Evolutionary conservation across 192 early-diverging fungal species (phyloP).

Genomic region (Backusella parvicylindrica): DNA sequence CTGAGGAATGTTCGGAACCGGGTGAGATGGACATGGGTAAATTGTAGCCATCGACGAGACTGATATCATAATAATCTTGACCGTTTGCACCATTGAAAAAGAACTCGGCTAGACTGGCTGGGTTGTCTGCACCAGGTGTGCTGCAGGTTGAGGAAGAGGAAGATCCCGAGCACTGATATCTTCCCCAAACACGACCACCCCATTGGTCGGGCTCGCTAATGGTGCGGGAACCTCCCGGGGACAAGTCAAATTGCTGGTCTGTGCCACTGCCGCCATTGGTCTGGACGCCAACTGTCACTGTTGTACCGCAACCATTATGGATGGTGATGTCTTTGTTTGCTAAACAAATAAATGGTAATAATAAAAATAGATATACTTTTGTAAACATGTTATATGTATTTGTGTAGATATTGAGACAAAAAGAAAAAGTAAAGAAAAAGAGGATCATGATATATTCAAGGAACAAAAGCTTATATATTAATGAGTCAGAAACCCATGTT

Average conservation of each 20-base stretch:
- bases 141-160: not conserved
- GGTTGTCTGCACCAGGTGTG: constrained; percentile 18
- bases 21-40: constrained; percentile 20
- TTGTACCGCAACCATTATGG: constrained; percentile 16
- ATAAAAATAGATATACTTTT: not conserved
- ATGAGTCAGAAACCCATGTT: not conserved
- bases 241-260: constrained; percentile 11
- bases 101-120: constrained; percentile 30
- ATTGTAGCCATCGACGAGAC: constrained; percentile 32
- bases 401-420: not conserved
- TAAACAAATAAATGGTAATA: not conserved
- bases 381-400: not conserved
- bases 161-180: constrained; percentile 9
- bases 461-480: not conserved
- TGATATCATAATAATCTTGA: constrained; percentile 29
- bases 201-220: constrained; percentile 12
- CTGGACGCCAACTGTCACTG: constrained; percentile 17
- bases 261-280: constrained; percentile 18
- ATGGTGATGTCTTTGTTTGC: constrained; percentile 1
- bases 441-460: not conserved
- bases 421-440: not conserved
- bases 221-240: not conserved
- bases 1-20: not conserved
- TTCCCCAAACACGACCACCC: constrained; percentile 28
- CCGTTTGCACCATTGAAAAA: constrained; percentile 21